Evolutionary conservation across 2,329 filamentous ascomycete genomes (phyloP), one percentile per base, ranked within the genome.

Genomic region (Bipolaris sorokiniana): DNA sequence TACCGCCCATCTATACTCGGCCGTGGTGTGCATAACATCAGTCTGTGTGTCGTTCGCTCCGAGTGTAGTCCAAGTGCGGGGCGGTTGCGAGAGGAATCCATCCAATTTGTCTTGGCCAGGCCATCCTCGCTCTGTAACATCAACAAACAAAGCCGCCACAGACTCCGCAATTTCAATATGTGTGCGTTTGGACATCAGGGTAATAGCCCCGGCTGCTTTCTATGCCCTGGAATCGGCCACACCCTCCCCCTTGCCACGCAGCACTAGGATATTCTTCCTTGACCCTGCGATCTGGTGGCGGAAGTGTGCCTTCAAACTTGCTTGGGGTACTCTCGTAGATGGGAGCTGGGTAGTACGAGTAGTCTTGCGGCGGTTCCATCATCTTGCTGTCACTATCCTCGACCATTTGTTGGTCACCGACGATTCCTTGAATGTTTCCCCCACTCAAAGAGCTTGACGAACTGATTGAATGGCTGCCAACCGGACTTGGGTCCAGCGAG

Each of bases 191-290:
- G 22, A 81, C 68, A 47, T 80, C 77, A 13, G 78, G 79, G 56
- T 79, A 82, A 61, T 78, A 81, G 26, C 80, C 80, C 20, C 78
- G 78, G 60, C 79, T 81, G 13, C 74, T 76, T 44, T 80, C 78
- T 61, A 80, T 76, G 52, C 80, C 80, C 61, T 80, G 77, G 59
- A 78, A 81, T 7, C 79, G 72, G 23, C 78, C 74, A 59, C 79
- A 77, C 22, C 71, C 66, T n/a, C 76, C 76, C 7, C 74, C 66
- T 13, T 71, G 68, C 76, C 77, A 80, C 58, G 69, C 57, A 62
- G 69, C 53, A 37, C 67, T 57, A 5, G 76, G 67, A 31, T 73
- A 78, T 56, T 81, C 80, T 37, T 78, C 73, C 60, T 81, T 81
- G 62, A 81, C 73, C 62, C 63, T 76, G 54, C 65, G 77, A 56